Conservation (phyloP, 768 basidiomycete species). For the Amanita brunnescens region DNA sequence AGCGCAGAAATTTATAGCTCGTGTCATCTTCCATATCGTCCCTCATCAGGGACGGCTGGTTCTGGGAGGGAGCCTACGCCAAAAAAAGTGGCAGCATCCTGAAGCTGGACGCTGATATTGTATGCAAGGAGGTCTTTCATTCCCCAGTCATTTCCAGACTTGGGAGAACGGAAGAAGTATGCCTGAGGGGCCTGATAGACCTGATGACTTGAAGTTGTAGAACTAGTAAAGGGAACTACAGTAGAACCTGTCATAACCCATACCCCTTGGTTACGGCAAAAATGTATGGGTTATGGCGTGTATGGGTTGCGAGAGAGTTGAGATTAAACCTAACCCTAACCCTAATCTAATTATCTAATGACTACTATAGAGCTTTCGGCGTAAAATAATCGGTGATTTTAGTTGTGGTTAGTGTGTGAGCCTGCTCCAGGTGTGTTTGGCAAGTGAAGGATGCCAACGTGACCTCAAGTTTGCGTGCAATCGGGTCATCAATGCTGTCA, state of each 20-base stretch:
- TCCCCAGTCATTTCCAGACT: slow-evolving; percentile 22
- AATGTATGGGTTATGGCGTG: slow-evolving; percentile 2
- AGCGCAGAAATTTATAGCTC: slow-evolving; percentile 7
- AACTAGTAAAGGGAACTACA: too few species aligned
- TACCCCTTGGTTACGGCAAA: not conserved
- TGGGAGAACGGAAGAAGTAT: not conserved
- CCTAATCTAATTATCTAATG: not conserved
- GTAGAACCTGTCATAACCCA: slow-evolving; percentile 1
- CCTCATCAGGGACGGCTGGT: slow-evolving; percentile 2
- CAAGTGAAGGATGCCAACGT: slow-evolving; percentile 14
- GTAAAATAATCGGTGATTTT: slow-evolving; percentile 13
- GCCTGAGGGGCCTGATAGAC: too few species aligned
- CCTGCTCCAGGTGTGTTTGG: slow-evolving; percentile 12
- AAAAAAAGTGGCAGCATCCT: slow-evolving; percentile 15
- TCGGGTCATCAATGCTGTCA: slow-evolving; percentile 13
- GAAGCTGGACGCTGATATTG: slow-evolving; percentile 9
- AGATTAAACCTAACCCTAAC: slow-evolving; percentile 2
- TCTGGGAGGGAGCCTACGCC: slow-evolving; percentile 11
- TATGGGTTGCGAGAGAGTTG: slow-evolving; percentile 1
- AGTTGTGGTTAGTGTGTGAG: slow-evolving; percentile 11
- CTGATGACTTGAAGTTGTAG: too few species aligned
- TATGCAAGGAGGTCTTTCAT: slow-evolving; percentile 6
- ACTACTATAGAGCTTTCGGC: not conserved
- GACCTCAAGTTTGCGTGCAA: slow-evolving; percentile 16
- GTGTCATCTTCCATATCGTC: not conserved